These are phyloP conservation scores for Pyrrhoderma lamaoense DNA, from an alignment of 1,284 basidiomycete genomes.

Conservation along the genomic window DNA sequence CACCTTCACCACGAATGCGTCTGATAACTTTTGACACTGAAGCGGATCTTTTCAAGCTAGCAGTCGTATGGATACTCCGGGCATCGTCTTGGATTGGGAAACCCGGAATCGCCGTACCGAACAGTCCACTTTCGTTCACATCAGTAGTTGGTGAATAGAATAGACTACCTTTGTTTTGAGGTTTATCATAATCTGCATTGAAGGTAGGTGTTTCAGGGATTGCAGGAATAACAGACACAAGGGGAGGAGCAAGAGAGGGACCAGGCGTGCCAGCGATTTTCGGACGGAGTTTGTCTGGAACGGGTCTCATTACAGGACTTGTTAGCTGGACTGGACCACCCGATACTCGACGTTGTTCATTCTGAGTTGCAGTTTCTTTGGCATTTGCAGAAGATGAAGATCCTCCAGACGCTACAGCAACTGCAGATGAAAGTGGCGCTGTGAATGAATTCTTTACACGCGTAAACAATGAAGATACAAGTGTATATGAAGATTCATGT, in stretches of 20 bases:
- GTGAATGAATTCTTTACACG: slow-evolving; percentile 70
- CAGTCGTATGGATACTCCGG: slow-evolving; percentile 65
- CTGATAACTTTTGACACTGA: slow-evolving; percentile 88
- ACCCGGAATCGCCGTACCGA: slow-evolving; percentile 71
- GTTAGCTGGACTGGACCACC: slow-evolving; percentile 32
- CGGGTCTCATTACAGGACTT: slow-evolving; percentile 36
- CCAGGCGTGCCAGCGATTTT: slow-evolving; percentile 42
- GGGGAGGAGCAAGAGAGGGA: slow-evolving; percentile 53
- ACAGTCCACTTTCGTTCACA: slow-evolving; percentile 46
- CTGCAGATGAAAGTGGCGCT: slow-evolving; percentile 49
- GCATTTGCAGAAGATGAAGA: slow-evolving; percentile 20
- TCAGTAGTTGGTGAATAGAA: slow-evolving; percentile 46
- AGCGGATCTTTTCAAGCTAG: slow-evolving; percentile 63
- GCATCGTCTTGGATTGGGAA: slow-evolving; percentile 81
- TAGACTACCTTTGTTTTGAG: slow-evolving; percentile 45
- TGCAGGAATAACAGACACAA: slow-evolving; percentile 75
- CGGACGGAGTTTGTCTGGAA: slow-evolving; percentile 49
- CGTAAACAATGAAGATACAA: slow-evolving; percentile 70
- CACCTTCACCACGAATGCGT: slow-evolving; percentile 79
- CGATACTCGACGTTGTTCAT: slow-evolving; percentile 53
- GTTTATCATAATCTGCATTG: slow-evolving; percentile 51
- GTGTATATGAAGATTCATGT: slow-evolving; percentile 72
- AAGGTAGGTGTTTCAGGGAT: slow-evolving; percentile 67
- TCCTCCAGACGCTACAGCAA: slow-evolving; percentile 32
- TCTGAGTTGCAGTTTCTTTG: slow-evolving; percentile 23